A percentile compares a stretch with the other conserved stretches of the same genome.
phyloP scores from a whole-genome alignment of 2,329 filamentous ascomycete species.

The Cladosporium sphaerospermum region DNA sequence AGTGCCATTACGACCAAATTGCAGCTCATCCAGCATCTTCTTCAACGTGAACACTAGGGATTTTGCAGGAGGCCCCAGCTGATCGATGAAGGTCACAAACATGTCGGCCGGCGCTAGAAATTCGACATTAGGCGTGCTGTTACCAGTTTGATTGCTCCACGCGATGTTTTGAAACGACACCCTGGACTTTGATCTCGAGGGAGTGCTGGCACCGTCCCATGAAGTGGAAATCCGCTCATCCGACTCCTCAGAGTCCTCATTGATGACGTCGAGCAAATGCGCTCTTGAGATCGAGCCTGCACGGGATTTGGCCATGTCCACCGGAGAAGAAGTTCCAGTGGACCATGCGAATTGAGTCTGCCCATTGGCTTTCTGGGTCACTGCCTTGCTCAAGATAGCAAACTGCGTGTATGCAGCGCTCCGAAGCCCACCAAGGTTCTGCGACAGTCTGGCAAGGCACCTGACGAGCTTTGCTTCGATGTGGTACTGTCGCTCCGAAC shows the following conservation, averaged over 20 bases:
- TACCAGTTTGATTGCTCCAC: constrained; percentile 3
- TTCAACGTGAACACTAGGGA: constrained; percentile 88
- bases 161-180: neutral
- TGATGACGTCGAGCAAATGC: constrained; percentile 38
- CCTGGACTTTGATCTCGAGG: neutral
- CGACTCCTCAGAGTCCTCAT: constrained; percentile 35
- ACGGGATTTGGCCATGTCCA: neutral
- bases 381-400: constrained; percentile 33
- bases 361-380: neutral
- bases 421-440: constrained; percentile 82
- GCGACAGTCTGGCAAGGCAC: constrained; percentile 76
- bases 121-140: constrained; percentile 9
- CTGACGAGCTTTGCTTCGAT: constrained; percentile 75
- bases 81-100: constrained; percentile 81
- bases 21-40: constrained; percentile 79
- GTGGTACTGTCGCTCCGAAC: constrained; percentile 70
- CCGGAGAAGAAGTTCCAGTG: neutral
- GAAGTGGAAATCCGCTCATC: constrained; percentile 17
- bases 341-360: constrained; percentile 5
- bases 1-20: constrained; percentile 50
- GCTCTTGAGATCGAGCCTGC: constrained; percentile 5
- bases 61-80: constrained; percentile 91
- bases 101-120: constrained; percentile 61
- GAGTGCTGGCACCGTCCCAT: neutral
- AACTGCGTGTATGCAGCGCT: constrained; percentile 90